Evolutionary conservation across 164 flowering plant species (phyloP), one percentile per base, ranked within the genome.

Genomic region (Chloranthus sessilifolius): DNA sequence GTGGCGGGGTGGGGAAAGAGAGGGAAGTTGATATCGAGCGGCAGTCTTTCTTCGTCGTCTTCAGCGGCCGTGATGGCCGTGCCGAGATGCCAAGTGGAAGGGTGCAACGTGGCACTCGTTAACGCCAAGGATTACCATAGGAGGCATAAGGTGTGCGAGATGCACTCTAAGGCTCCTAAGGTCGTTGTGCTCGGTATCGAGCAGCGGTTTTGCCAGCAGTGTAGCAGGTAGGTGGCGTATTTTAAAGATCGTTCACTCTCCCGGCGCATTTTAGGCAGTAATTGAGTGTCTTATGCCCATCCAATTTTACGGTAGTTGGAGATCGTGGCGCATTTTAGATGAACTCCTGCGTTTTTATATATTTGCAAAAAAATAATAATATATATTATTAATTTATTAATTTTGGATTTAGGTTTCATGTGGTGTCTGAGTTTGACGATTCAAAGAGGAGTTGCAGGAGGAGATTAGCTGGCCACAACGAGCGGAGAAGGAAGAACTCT

Each of bases 131-230:
- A 79, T 16, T 85, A 85, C 52, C 88, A 85, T 60, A 53, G 79
- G 49, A 51, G 92, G 60, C 92, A 84, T 45, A 84, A 81, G 69
- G 92, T 84, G 8, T 85, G 94, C 44, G 86, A 79, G 63, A 46
- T 72, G 68, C 94, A 85, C 67, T 76, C 94, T 7, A 85, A 85
- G 63, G 83, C 86, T 3, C 79, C 94, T 1, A 74, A 54, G 20
- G 94, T 80, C 11, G 59, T 71, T 41, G 82, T 78, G 20, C 66
- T 68, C 35, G 94, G 94, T 5, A 34, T 64, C 10, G 76, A 77
- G 23, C 85, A 84, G 56, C 61, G 92, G 9, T 84, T 84, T 63
- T 84, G 94, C 59, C 94, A 84, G 53, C 94, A 85, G 67, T 85
- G 88, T 37, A 85, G 94, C 69, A 76, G 88, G 94, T 85, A 5